Evolutionary conservation across 106 monocot species (phyloP).

Genomic region (Ottelia alismoides): DNA sequence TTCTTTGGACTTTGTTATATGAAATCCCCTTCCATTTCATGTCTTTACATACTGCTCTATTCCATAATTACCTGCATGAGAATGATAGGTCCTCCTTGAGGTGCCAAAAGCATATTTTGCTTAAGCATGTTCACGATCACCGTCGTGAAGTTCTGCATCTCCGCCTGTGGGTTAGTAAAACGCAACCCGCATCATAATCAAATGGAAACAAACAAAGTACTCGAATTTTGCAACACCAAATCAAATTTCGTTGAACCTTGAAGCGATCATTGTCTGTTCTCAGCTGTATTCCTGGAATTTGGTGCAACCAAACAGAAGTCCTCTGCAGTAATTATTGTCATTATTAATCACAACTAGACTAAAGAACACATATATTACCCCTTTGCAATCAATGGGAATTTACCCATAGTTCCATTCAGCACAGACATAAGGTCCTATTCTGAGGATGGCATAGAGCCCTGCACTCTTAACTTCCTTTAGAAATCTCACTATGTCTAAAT

Average conservation of each 20-base stretch:
- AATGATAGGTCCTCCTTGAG: no score
- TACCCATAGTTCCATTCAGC: constrained; percentile 72
- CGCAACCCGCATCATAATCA: no score
- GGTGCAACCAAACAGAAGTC: no score
- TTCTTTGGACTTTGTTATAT: constrained; percentile 3
- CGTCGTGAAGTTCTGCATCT: constrained; percentile 18
- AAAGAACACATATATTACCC: constrained; percentile 6
- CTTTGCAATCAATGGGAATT: no score
- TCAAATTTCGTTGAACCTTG: no score
- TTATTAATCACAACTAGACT: constrained; percentile 8
- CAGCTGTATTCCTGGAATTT: no score
- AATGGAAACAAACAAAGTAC: no score
- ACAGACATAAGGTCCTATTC: constrained; percentile 90
- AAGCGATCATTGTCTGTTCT: no score
- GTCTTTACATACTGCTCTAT: no score
- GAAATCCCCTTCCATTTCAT: no score
- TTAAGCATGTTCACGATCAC: constrained; percentile 12
- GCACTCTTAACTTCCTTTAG: constrained; percentile 42
- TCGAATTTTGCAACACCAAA: no score
- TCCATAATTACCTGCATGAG: constrained; percentile 9
- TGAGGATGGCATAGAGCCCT: constrained; percentile 31
- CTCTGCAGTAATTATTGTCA: constrained; percentile 2
- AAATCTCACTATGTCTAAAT: constrained; percentile 51
- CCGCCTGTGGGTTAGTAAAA: not conserved
- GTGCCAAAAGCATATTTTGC: constrained; percentile 3